Evolutionary conservation across 371 early-diverging fungal species (phyloP), one percentile per base, ranked within the genome.

Genomic region (Globomyces sp.): DNA sequence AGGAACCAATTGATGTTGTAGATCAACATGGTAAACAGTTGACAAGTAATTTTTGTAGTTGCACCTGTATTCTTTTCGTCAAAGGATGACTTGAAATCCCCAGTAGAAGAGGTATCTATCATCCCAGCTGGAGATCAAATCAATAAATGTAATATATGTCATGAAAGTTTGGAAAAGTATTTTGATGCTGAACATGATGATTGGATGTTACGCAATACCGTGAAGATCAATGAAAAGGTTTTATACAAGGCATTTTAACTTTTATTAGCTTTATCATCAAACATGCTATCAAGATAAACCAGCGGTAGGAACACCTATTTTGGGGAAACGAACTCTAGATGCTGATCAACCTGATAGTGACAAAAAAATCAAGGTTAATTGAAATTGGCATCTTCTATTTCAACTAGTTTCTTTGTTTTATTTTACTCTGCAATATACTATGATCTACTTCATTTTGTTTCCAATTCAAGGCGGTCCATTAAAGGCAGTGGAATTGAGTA

Each of bases 161-260:
- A 87, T 45, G 98, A 97, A 74, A 80, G 85, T 57, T 88, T 97
- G 74, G 80, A 89, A 67, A 87, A 86, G 61, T 82, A 89, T 63
- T 97, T 89, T 85, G 89, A 91, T 70, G 95, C 95, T 58, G 88
- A 88, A 39, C 87, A 89, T 57, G 96, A 96, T 65, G 88, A 89
- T 48, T 96, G 96, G 96, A 88, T 90, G 81, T 88, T 89, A 60
- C 85, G 87, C 50, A 90, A 91, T 69, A 92, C 94, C 2, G 78
- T 91, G 0, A 71, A 83, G 37, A 84, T 87, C 6, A 87, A 90
- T 51, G 81, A 83, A 2, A 75, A 80, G 78, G 87, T 92, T 24
- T 24, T 24, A 24, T 24, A 24, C 24, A 24, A 24, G 24, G 24
- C 41, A 53, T 52, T 39, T 8, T 39, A 8, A 10, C 34, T 43